Evolutionary conservation across 164 flowering plant genomes (phyloP).

Genomic region (Piper longum): DNA sequence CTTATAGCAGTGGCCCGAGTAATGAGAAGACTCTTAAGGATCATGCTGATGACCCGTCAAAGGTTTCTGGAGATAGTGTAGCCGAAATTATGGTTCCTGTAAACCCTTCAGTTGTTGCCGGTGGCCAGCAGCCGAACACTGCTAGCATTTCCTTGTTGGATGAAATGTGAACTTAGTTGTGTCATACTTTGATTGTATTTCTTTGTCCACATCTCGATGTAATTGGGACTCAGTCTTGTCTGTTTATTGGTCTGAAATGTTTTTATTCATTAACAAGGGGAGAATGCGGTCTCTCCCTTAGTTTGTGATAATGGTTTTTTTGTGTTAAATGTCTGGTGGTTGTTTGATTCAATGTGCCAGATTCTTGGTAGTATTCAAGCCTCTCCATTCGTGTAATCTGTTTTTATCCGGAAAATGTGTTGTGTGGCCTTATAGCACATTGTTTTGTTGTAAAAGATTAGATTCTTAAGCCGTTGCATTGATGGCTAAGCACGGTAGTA

Average conservation of each 20-base stretch:
- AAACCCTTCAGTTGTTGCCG: slow-evolving; percentile 29
- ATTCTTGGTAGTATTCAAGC: no score
- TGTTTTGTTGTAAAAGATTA: no score
- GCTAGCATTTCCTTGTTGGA: slow-evolving; percentile 7
- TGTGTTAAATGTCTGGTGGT: no score
- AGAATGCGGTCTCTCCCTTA: no score
- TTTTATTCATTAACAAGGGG: not conserved
- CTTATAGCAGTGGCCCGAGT: slow-evolving; percentile 34
- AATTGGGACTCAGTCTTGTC: not conserved
- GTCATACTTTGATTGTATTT: not conserved
- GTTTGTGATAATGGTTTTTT: no score
- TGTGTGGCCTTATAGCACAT: no score
- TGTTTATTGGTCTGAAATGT: not conserved
- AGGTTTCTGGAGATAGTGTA: slow-evolving; percentile 25
- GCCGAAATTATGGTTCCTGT: slow-evolving; percentile 21
- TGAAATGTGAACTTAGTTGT: not conserved
- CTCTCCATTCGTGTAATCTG: no score
- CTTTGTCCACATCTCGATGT: not conserved
- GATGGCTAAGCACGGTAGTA: no score
- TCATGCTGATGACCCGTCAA: slow-evolving; percentile 22
- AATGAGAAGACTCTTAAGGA: slow-evolving; percentile 28
- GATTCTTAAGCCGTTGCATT: no score
- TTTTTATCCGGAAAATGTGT: no score
- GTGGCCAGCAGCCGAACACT: slow-evolving; percentile 15
- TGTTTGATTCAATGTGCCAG: no score